These are phyloP conservation scores for Plasmodium sp. DNA, from an alignment of 169 alveolate genomes.

Conservation along the genomic window DNA sequence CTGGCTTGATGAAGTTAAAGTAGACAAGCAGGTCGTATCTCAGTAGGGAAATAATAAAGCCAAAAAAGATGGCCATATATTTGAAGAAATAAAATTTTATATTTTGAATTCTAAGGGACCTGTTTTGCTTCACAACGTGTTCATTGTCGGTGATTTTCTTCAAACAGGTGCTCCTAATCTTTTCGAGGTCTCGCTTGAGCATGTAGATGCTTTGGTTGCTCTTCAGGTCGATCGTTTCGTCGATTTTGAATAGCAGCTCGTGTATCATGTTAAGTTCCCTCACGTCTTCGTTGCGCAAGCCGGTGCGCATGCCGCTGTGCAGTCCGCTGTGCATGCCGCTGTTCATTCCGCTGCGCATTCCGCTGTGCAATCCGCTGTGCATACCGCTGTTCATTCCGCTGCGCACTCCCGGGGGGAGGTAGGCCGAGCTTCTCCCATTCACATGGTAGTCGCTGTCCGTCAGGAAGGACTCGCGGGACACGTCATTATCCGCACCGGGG, in stretches of 20 bases:
- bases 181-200: constrained; percentile 51
- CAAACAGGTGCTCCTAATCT: constrained; percentile 29
- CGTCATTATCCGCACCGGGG: neutral
- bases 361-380: neutral
- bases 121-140: constrained; percentile 36
- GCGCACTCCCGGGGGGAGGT: neutral
- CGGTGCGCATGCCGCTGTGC: neutral
- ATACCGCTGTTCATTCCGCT: neutral
- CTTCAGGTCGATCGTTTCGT: constrained; percentile 47
- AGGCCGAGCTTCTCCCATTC: neutral
- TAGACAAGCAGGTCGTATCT: constrained; percentile 65
- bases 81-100: constrained; percentile 56
- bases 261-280: constrained; percentile 55
- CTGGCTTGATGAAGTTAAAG: constrained; percentile 53
- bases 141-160: constrained; percentile 25
- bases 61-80: constrained; percentile 53
- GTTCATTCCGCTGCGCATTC: neutral
- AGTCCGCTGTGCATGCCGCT: too few species aligned
- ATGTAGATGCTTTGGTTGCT: constrained; percentile 66
- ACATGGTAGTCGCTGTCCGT: neutral
- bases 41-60: constrained; percentile 45
- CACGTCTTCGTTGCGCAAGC: constrained; percentile 14
- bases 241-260: constrained; percentile 37
- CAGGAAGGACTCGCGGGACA: neutral
- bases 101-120: constrained; percentile 46